Conservation (phyloP, 345 rosid species). For the Eucalyptus paniculata region DNA sequence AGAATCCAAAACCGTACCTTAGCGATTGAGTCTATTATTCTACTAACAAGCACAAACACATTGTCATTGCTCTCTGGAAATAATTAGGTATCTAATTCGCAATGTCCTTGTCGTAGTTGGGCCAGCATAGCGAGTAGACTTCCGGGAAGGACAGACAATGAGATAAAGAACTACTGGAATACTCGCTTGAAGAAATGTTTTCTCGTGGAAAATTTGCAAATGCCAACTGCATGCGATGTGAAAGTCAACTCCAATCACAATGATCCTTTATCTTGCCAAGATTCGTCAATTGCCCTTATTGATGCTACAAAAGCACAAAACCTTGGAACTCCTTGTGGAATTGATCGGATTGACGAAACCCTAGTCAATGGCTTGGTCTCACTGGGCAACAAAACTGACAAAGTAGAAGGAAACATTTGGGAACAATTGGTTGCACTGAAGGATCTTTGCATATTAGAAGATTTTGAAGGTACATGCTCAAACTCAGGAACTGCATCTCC, state of each 20-base stretch:
- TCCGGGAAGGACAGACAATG: conserved; percentile 2
- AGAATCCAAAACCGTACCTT: background rate
- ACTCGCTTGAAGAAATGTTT: background rate
- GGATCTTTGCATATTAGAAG: background rate
- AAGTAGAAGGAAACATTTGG: background rate
- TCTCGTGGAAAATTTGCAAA: background rate
- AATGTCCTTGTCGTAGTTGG: background rate
- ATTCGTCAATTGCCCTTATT: background rate
- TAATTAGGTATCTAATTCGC: background rate
- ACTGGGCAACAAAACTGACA: background rate
- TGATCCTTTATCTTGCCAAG: background rate
- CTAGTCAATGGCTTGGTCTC: background rate
- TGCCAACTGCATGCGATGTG: background rate
- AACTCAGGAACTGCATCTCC: background rate
- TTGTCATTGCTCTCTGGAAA: background rate
- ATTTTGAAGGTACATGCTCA: background rate
- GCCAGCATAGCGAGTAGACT: background rate
- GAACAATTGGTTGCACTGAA: background rate
- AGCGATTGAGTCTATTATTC: background rate
- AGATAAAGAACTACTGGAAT: conserved; percentile 2
- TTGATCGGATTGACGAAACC: background rate
- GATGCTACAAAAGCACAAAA: background rate
- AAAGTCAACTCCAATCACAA: background rate
- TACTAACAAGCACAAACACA: background rate
- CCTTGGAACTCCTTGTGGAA: background rate